Evolutionary conservation across 306 rosid genomes (phyloP), one percentile per base, ranked within the genome.

Genomic region (Begonia loranthoides): DNA sequence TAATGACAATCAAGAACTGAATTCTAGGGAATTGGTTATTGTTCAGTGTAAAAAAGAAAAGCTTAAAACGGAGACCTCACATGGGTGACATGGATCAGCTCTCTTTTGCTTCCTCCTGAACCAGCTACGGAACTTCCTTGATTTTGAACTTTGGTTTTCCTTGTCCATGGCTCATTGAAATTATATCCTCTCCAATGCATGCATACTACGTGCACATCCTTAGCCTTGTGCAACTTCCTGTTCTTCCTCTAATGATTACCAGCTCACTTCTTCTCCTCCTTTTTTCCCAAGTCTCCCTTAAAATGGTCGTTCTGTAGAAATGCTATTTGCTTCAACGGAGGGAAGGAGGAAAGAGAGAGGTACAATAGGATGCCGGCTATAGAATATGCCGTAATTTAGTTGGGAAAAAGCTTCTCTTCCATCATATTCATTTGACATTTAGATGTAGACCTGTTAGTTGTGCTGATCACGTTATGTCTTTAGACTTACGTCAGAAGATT

Each of bases 51-150:
- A 0, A 28, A 4, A 24, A 24, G 4, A 28, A 4, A 28, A 28
- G 9, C 36, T 28, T 28, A 5, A 55, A 89, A 95, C 94, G 73
- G 86, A 65, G 50, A 75, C 69, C 52, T 79, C 75, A 47, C 73
- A 40, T 11, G 65, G 73, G 55, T 51, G 65, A 41, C 73, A 65
- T 19, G 67, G 61, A 15, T 76, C 73, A 16, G 73, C 55, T 68
- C 57, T 63, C 73, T 70, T 70, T 16, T 65, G 74, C 68, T 72
- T 85, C 51, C 56, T 62, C 22, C 38, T 17, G 64, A 80, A 69
- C 94, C 86, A 78, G 55, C 47, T 76, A 50, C 62, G 60, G 57
- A 80, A 56, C 69, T 62, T 74, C 49, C 61, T 57, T 59, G 58
- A 70, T 57, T 71, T 77, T 49, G 68, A 47, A 16, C 51, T 75